Evolutionary conservation across 2,329 filamentous ascomycete species (phyloP).

Genomic region (Phaeosphaeriaceae sp.): DNA sequence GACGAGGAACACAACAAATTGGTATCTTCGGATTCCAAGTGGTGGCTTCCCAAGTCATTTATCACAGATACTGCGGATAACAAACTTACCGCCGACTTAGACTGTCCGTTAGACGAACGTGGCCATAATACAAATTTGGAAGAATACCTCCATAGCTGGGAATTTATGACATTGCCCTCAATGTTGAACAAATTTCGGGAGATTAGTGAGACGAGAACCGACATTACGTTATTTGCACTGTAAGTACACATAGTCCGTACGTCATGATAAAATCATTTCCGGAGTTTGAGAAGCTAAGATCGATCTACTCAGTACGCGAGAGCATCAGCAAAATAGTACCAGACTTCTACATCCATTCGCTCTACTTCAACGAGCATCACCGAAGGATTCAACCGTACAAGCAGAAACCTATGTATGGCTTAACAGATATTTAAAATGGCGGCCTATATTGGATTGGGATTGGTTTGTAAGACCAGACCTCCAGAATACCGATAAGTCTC

Average conservation of each 20-base stretch:
- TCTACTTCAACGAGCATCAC: conserved; percentile 16
- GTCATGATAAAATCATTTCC: no score
- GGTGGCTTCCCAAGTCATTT: conserved; percentile 7
- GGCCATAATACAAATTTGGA: neutral
- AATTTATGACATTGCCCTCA: conserved; percentile 1
- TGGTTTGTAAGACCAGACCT: conserved; percentile 18
- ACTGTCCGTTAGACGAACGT: neutral
- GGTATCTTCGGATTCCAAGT: conserved; percentile 4
- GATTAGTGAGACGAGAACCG: neutral
- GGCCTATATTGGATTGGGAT: conserved; percentile 38
- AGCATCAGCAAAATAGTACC: conserved; percentile 18
- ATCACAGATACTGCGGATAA: neutral
- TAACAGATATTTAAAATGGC: conserved; percentile 27
- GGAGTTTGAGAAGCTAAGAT: neutral
- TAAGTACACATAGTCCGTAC: neutral
- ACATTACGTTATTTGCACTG: neutral
- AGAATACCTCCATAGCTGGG: neutral
- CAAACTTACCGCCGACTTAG: neutral
- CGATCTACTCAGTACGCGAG: conserved; percentile 5
- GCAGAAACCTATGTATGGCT: conserved; percentile 27
- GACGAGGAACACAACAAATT: conserved; percentile 7
- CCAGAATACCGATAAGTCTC: neutral
- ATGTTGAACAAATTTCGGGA: conserved; percentile 16
- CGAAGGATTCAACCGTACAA: neutral
- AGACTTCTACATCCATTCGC: conserved; percentile 27